Percentiles rank a stretch among this genome's conserved stretches.
These are phyloP conservation scores for Iberis amara DNA, from an alignment of 441 rosid species.

Conservation along the genomic window DNA sequence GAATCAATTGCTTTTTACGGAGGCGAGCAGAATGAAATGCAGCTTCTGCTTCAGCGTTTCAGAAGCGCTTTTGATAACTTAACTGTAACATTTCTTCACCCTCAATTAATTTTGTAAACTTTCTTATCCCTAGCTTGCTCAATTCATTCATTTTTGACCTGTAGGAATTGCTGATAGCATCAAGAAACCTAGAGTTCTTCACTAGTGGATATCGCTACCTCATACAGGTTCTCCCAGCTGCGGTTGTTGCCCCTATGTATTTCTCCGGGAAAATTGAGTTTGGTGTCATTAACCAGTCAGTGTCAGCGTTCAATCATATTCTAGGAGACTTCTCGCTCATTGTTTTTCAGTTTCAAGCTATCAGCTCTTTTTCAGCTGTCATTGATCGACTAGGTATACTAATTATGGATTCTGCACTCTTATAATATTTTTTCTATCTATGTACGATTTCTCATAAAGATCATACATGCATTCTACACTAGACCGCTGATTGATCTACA, in stretches of 20 bases:
- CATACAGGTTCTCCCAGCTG: slow-evolving; percentile 97
- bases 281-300: slow-evolving; percentile 96
- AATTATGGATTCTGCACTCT: slow-evolving; percentile 16
- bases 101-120: slow-evolving; percentile 2
- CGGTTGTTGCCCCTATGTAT: slow-evolving; percentile 96
- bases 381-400: slow-evolving; percentile 81
- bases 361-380: slow-evolving; percentile 94
- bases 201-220: slow-evolving; percentile 90
- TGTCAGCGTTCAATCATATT: slow-evolving; percentile 91
- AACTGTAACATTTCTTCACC: slow-evolving; percentile 38
- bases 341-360: slow-evolving; percentile 89
- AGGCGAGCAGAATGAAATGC: slow-evolving; percentile 85
- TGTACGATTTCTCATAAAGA: slow-evolving; percentile 3
- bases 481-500: slow-evolving; percentile 2
- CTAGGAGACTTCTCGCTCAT: slow-evolving; percentile 92
- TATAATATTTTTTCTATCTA: slow-evolving; percentile 2
- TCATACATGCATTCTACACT: slow-evolving; percentile 3
- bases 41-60: slow-evolving; percentile 83
- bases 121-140: slow-evolving; percentile 15
- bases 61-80: slow-evolving; percentile 78
- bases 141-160: slow-evolving; percentile 21
- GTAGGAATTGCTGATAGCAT: slow-evolving; percentile 83
- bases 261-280: slow-evolving; percentile 96
- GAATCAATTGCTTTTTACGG: slow-evolving; percentile 93
- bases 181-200: slow-evolving; percentile 94